These are phyloP conservation scores for Citrus inodora DNA, from an alignment of 345 rosid genomes.

Conservation along the genomic window DNA sequence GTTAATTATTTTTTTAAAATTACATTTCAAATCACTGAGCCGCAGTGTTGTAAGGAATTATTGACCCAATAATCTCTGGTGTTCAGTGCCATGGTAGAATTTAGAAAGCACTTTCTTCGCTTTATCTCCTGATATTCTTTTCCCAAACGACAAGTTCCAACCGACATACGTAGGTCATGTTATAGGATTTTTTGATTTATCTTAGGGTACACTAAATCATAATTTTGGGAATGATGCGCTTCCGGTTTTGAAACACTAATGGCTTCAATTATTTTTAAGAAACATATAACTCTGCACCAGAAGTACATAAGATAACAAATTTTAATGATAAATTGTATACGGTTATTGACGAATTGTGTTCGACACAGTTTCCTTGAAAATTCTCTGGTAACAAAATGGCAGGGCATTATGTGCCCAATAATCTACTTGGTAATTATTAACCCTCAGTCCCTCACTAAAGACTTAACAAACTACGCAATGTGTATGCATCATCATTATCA, in stretches of 20 bases:
- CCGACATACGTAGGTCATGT: not conserved
- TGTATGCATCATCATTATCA: not conserved
- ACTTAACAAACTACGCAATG: not conserved
- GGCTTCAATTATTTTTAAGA: too few species aligned
- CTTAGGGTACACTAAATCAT: not conserved
- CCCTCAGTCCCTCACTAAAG: not conserved
- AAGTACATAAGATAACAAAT: too few species aligned
- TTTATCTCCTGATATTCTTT: conserved; percentile 7
- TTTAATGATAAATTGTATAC: not conserved
- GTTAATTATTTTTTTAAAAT: too few species aligned
- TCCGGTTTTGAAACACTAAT: too few species aligned
- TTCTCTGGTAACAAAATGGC: not conserved
- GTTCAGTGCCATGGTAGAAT: not conserved
- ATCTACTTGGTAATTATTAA: not conserved
- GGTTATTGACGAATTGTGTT: not conserved
- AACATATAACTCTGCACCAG: too few species aligned
- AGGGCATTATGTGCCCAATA: not conserved
- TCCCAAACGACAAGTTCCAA: conserved; percentile 2
- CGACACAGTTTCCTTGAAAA: not conserved
- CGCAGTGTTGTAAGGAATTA: not conserved
- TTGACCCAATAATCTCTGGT: not conserved
- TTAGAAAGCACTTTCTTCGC: not conserved
- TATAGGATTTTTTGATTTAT: not conserved
- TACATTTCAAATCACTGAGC: not conserved
- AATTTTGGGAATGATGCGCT: not conserved